These are phyloP conservation scores for Moniliella sp. DNA, from an alignment of 1,284 basidiomycete genomes.

Conservation along the genomic window DNA sequence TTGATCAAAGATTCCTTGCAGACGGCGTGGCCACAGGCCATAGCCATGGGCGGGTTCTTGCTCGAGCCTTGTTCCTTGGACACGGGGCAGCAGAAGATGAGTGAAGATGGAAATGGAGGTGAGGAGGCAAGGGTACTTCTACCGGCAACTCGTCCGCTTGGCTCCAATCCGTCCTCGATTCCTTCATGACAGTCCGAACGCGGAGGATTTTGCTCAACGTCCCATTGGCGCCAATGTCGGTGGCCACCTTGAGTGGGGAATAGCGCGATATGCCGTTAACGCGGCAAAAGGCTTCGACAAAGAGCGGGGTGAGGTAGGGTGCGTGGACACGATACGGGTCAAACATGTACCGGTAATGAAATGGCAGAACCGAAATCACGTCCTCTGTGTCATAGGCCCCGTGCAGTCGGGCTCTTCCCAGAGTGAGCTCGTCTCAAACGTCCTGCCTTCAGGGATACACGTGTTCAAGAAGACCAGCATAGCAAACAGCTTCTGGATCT, in stretches of 20 bases:
- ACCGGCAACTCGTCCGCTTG: slow-evolving; percentile 73
- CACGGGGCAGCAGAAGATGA: slow-evolving; percentile 88
- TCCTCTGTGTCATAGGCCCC: too few species aligned
- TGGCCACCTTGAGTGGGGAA: slow-evolving; percentile 61
- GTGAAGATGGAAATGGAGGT: slow-evolving; percentile 70
- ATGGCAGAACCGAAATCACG: slow-evolving; percentile 9
- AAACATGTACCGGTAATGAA: slow-evolving; percentile 12
- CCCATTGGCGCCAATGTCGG: slow-evolving; percentile 70
- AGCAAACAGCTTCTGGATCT: slow-evolving; percentile 56
- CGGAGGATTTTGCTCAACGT: slow-evolving; percentile 74
- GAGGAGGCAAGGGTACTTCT: slow-evolving; percentile 62
- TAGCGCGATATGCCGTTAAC: slow-evolving; percentile 65
- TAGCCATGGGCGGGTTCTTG: slow-evolving; percentile 87
- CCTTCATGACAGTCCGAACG: slow-evolving; percentile 70
- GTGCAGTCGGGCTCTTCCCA: too few species aligned
- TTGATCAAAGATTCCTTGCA: slow-evolving; percentile 17
- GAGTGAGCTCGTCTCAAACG: too few species aligned
- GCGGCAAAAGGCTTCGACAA: slow-evolving; percentile 71
- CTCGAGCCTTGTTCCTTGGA: slow-evolving; percentile 89
- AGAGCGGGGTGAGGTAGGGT: slow-evolving; percentile 54
- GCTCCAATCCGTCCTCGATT: slow-evolving; percentile 72
- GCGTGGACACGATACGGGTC: slow-evolving; percentile 36
- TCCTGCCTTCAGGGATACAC: too few species aligned
- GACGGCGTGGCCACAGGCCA: slow-evolving; percentile 59
- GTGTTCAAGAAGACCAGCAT: slow-evolving; percentile 49